Evolutionary conservation across 2,329 filamentous ascomycete genomes (phyloP), one percentile per base, ranked within the genome.

Genomic region (Leptographium wingfieldii): DNA sequence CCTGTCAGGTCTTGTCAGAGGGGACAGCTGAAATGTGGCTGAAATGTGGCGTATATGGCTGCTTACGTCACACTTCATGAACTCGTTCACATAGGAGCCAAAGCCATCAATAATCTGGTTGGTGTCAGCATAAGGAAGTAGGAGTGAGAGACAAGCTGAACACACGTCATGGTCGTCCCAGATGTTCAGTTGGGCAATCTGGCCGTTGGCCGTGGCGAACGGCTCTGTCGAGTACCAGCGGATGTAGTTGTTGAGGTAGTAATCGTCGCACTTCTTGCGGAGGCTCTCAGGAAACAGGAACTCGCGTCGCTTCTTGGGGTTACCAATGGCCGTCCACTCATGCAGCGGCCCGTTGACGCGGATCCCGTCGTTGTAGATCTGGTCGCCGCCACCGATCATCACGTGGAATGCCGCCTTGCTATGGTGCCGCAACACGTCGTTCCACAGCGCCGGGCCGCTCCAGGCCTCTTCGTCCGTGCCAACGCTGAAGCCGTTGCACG

Each of bases 281-380:
- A 99, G 82, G 61, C 82, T 84, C 62, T 87, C 81, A 0, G 87
- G 85, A 69, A 97, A 96, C 0, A 86, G 83, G 57, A 83, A 87
- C 6, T 87, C 80, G 65, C 87, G 84, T 67, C 95, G 90, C 72
- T 92, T 88, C 68, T 87, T 82, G 5, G 90, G 87, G 67, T 94
- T 96, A 65, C 84, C 82, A 65, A 92, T 92, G 64, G 84, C 80
- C 1, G 92, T 87, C 94, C 94, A 99, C 71, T 70, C 78, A 72
- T 83, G 83, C 63, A 97, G 74, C 1, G 92, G 92, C 0, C 92
- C 92, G 57, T 85, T 77, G 1, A 96, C 90, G 63, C 92, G 82
- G 65, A 97, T 90, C 29, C 88, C 86, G 71, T 99, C 94, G 68
- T 96, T 97, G 76, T 97, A 97, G 63, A 99, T 89, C 73, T 96